A percentile compares a stretch with the other conserved stretches of the same genome.
Conservation (phyloP, 164 flowering plant genomes). For the Amborella trichopoda region DNA sequence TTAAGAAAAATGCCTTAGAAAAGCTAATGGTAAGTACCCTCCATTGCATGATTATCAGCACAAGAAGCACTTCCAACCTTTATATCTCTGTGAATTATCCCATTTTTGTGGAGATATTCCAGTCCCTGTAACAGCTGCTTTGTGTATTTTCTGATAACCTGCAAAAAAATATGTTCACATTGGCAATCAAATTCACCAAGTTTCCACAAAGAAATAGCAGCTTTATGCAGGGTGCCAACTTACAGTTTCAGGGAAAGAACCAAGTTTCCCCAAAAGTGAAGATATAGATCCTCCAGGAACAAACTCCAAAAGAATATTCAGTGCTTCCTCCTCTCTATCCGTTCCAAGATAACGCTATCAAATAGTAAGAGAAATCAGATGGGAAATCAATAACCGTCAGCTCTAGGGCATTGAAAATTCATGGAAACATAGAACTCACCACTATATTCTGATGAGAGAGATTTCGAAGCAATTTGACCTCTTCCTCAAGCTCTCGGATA, state of each 20-base stretch:
- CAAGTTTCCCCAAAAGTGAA: conserved; percentile 91
- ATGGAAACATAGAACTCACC: conserved; percentile 33
- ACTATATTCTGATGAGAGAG: conserved; percentile 92
- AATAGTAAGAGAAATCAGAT: conserved; percentile 1
- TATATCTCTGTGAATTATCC: conserved; percentile 93
- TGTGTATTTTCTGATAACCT: conserved; percentile 88
- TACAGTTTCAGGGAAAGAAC: conserved; percentile 93
- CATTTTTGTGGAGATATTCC: conserved; percentile 83
- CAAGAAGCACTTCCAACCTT: conserved; percentile 34
- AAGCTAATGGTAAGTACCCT: background rate
- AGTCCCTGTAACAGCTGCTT: conserved; percentile 80
- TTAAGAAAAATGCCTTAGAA: background rate
- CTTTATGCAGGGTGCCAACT: no score
- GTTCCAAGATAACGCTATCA: conserved; percentile 91
- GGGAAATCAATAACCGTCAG: no score
- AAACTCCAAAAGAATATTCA: conserved; percentile 87
- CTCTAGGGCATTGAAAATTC: background rate
- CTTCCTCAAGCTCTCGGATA: conserved; percentile 86
- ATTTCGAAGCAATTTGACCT: conserved; percentile 85
- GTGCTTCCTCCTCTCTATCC: conserved; percentile 73
- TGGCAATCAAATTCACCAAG: no score
- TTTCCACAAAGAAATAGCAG: no score
- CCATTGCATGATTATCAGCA: background rate
- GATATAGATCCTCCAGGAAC: conserved; percentile 99
- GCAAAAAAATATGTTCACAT: no score